Base-by-base conservation (phyloP, 2,329 filamentous ascomycete species). In the Ophiognomonia clavigignenti-juglandacearum region DNA sequence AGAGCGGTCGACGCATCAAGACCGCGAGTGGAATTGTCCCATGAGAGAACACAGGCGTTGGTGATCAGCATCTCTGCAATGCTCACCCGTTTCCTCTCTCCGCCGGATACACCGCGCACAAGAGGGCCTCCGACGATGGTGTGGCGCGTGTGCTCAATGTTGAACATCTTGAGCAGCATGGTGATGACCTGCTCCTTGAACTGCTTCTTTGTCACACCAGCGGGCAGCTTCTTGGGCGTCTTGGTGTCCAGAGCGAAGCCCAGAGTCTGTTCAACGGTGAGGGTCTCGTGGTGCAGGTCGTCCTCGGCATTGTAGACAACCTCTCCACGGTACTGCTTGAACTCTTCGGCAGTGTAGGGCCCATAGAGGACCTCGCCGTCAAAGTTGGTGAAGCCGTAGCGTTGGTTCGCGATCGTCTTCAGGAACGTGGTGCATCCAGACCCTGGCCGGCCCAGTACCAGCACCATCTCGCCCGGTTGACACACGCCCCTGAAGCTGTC, bases 261-360 rank as follows among this genome's bases (percentile, higher is more conserved):
- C 1, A 96, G 76, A 0, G 91, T 96, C 62, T 96, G 88, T 45
- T 87, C 85, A 3, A 96, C 91, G 0, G 89, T 93, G 20, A 96
- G 73, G 0, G 88, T 93, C 0, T 90, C 80, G 56, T 90, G 84
- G 57, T 96, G 89, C 19, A 92, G 75, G 56, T 96, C 90, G 54
- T 95, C 88, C 63, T 92, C 87, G 56, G 87, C 82, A 59, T 89
- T 92, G 69, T 95, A 95, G 4, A 92, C 83, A 1, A 86, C 84
- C 67, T 95, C 88, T 42, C 88, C 88, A 24, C 88, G 78, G 62
- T 88, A 95, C 42, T 77, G 72, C 59, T 85, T 78, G 54, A 95
- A 92, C 40, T 85, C 82, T 18, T 82, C 70, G 14, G 82, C 76
- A 4, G 81, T 77, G 61, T 88, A 90, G 0, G 83, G 83, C 0